Conservation (phyloP, 345 rosid species). For the Kernera saxatilis region DNA sequence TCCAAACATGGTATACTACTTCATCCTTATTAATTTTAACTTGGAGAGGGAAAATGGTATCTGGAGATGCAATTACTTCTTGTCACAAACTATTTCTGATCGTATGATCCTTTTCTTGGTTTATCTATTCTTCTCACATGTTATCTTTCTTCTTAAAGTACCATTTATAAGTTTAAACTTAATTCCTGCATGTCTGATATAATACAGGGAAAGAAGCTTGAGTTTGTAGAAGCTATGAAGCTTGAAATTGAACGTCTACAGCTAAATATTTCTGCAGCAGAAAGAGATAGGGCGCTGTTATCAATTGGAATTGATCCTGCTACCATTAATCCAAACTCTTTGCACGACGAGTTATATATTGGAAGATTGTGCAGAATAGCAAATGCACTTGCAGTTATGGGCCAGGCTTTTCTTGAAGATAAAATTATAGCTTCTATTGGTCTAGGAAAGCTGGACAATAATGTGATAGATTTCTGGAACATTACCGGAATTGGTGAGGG, state of each 20-base stretch:
- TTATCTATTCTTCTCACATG: background rate
- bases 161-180: slow-evolving; percentile 3
- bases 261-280: slow-evolving; percentile 91
- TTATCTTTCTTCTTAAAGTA: slow-evolving; percentile 10
- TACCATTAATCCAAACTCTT: slow-evolving; percentile 77
- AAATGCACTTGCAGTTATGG: slow-evolving; percentile 66
- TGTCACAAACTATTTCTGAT: slow-evolving; percentile 3
- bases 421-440: slow-evolving; percentile 71
- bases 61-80: slow-evolving; percentile 8
- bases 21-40: background rate
- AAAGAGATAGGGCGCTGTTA: slow-evolving; percentile 91
- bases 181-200: slow-evolving; percentile 1
- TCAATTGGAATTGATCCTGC: slow-evolving; percentile 93
- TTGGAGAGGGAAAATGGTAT: background rate
- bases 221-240: slow-evolving; percentile 69
- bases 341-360: slow-evolving; percentile 59
- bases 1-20: slow-evolving; percentile 54
- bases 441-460: slow-evolving; percentile 54
- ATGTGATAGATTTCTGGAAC: slow-evolving; percentile 79
- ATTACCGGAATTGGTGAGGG: slow-evolving; percentile 49
- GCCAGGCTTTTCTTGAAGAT: slow-evolving; percentile 84
- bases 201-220: slow-evolving; percentile 61
- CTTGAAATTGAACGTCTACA: slow-evolving; percentile 88
- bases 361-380: slow-evolving; percentile 70
- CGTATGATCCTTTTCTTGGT: background rate